Evolutionary conservation across 106 monocot genomes (phyloP).

Genomic region (Iris macrosiphon): DNA sequence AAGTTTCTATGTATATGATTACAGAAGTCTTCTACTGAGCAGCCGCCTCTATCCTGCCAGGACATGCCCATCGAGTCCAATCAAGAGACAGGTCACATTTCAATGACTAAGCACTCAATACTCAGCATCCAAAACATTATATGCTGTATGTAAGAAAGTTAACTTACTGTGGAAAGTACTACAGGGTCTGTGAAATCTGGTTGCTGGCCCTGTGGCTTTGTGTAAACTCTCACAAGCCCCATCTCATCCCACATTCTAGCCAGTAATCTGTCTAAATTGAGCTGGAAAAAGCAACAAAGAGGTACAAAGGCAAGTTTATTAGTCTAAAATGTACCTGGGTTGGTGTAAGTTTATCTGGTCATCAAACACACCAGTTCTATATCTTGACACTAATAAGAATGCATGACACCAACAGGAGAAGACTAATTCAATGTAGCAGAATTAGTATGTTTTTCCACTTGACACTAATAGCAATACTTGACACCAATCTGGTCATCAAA

Average conservation of each 20-base stretch:
- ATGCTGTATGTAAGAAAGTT: not conserved
- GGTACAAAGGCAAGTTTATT: not conserved
- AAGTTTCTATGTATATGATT: slow-evolving; percentile 95
- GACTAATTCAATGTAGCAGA: too few species aligned
- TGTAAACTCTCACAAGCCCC: slow-evolving; percentile 96
- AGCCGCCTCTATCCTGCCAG: slow-evolving; percentile 92
- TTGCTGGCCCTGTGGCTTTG: slow-evolving; percentile 98
- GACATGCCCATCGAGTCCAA: slow-evolving; percentile 1
- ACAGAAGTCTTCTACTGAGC: slow-evolving; percentile 97
- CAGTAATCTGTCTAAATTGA: slow-evolving; percentile 94
- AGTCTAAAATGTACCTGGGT: not conserved
- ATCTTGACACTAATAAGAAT: too few species aligned
- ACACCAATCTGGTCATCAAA: too few species aligned
- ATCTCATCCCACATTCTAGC: slow-evolving; percentile 99
- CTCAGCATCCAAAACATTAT: not conserved
- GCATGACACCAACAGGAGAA: too few species aligned
- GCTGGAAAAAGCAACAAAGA: slow-evolving; percentile 33
- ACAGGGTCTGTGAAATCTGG: slow-evolving; percentile 95
- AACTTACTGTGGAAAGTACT: slow-evolving; percentile 89
- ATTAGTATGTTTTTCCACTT: too few species aligned
- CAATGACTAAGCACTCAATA: not conserved
- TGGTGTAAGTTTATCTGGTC: not conserved
- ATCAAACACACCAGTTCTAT: too few species aligned
- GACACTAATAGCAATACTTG: too few species aligned
- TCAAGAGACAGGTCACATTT: not conserved